Evolutionary conservation across 805 yeast species (phyloP), one percentile per base, ranked within the genome.

Genomic region (Saturnispora dispora): DNA sequence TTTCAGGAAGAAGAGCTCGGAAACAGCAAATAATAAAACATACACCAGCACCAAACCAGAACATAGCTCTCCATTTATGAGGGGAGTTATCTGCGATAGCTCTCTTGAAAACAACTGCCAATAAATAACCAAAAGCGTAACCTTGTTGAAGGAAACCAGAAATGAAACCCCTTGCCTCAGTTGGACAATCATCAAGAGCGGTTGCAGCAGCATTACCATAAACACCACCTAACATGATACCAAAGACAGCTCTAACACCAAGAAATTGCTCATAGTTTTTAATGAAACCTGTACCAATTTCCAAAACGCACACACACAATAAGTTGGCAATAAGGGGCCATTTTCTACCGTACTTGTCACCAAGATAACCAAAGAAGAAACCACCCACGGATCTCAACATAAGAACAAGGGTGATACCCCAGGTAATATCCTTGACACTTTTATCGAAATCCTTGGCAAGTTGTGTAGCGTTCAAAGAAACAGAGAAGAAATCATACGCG

Each of bases 111-210:
- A 82, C 71, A 47, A 81, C 85, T 5, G 81, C 87, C 53, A 82
- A 61, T 25, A 83, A 66, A 58, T 81, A 82, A 23, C 89, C 89
- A 46, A 83, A 74, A 0, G 85, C 83, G 58, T 83, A 88, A 54
- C 95, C 95, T 63, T 86, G 85, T 66, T 87, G 95, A 62, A 88
- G 78, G 41, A 85, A 64, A 46, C 87, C 88, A 35, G 82, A 76
- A 46, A 82, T 65, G 52, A 81, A 71, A 45, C 86, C 83, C 65
- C 78, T 70, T 33, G 83, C 77, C 35, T 65, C 71, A 27, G 63
- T 59, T 11, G 83, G 82, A 57, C 77, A 70, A 62, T 76, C 81
- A 55, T 77, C 82, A 39, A 78, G 58, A 17, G 81, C 75, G 18
- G 78, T 74, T 25, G 79, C 76, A 22, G 79, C 71, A 35, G 80